Evolutionary conservation across 108 stramenopile genomes (phyloP), one percentile per base, ranked within the genome.

Genomic region (Nitzschia sp.): DNA sequence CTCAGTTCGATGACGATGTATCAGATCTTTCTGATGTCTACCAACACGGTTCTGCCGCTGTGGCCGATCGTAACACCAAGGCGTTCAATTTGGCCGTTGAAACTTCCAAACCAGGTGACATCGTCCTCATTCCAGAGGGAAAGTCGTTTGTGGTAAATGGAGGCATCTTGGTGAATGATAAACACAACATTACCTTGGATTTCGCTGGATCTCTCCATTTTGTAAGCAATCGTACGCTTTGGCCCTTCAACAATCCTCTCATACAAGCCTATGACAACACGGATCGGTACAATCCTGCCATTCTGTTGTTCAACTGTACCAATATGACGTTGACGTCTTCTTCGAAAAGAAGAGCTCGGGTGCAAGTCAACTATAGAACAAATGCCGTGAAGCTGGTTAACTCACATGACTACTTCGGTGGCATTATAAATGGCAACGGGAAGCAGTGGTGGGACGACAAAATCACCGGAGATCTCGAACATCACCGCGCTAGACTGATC

Each of bases 371-470:
- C 59, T 56, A 56, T 21, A 25, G 42, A 38, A 55, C 17, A 42
- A 63, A 72, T 29, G 15, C 52, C 20, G 60, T 63, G 15, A 40
- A 15, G 20, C 19, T 72, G 9, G 51, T 65, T 15, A 50, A 60
- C 10, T 10, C n/a, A 0, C 14, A 55, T 7, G 17, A 20, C 11
- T 52, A 60, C 41, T 42, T 6, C 14, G 71, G 71, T 0, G 71
- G 71, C 5, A 63, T 76, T 63, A 59, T 78, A 37, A 60, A 78
- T 42, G 77, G 77, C 6, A 55, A 64, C 8, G 77, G 77, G 15
- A 67, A 62, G 37, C 34, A 8, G 14, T 78, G 77, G 77, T 78
- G 77, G 77, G 66, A 72, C 66, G 60, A 56, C 25, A 48, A 43
- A 14, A 67, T 78, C 37, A 46, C 40, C 12, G 65, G 65, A 44